Base-by-base conservation (phyloP, 1,139 yeast species). In the Geotrichum aggregatum region DNA sequence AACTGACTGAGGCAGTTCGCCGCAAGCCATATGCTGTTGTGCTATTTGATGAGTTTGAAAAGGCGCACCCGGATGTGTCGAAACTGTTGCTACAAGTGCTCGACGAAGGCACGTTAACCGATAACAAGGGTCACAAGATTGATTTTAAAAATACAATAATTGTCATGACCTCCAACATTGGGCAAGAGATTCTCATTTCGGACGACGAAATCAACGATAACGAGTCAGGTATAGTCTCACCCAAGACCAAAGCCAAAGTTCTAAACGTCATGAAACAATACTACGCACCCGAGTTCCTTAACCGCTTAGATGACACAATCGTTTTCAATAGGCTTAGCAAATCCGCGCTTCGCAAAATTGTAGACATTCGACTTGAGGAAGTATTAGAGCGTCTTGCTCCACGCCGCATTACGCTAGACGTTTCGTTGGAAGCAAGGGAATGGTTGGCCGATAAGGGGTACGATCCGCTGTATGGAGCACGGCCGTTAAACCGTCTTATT, bases 141-240 rank as follows among this genome's bases (percentile, higher is more conserved):
- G 97, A 92, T 68, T 92, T 92, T 79, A 81, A 89, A 60, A 92
- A 92, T 68, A 87, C 98, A 1, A 85, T 92, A 54, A 87, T 92
- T 62, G 95, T 92, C n/a, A 87, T 92, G 95, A 92, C 98, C 0
- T 87, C 96, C 2, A 92, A 92, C 66, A 87, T 92, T 63, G 98
- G 98, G 6, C 98, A 92, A 68, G 96, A 91, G 59, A 79, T 86
- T 49, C 75, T 92, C 57, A 71, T 89, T 50, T 74, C 82, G 13
- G 96, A 87, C 55, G 78, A 79, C 2, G 78, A 79, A 49, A 71
- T 80, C 24, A 66, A 69, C 38, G 65, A 62, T 34, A 72, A 73
- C 30, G 77, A 74, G 18, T 62, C 71, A 21, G 83, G 83, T 19
- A 69, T 66, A 49, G 79, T 81, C 28, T 68, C 77, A 35, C 66